These are phyloP conservation scores for Melanomma pulvis-pyrius DNA, from an alignment of 495 filamentous ascomycete species.

Conservation along the genomic window DNA sequence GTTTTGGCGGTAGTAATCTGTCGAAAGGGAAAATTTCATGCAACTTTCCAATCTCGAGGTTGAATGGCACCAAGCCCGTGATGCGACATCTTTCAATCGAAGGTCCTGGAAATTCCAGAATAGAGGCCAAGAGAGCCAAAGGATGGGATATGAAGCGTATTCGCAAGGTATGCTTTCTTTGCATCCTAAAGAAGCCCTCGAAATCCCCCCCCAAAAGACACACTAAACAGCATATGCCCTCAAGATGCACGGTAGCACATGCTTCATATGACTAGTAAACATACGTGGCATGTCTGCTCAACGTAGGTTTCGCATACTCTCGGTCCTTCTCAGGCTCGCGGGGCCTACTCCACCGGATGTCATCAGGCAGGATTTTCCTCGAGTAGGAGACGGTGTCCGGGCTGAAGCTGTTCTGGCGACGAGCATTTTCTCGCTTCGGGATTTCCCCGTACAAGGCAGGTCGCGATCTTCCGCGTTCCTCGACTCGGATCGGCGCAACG, in stretches of 20 bases:
- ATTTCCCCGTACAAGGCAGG: slow-evolving; percentile 27
- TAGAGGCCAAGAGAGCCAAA: neutral
- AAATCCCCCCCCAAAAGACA: neutral
- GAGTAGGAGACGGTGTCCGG: slow-evolving; percentile 23
- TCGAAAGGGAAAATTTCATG: neutral
- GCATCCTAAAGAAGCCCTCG: no score
- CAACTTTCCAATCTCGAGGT: neutral
- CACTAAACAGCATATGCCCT: neutral
- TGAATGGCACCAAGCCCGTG: neutral
- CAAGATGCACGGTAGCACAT: neutral
- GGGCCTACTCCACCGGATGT: slow-evolving; percentile 24
- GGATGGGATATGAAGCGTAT: neutral
- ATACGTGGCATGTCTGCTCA: slow-evolving; percentile 28
- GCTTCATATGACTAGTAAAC: slow-evolving; percentile 27
- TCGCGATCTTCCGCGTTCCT: slow-evolving; percentile 21
- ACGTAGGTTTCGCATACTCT: slow-evolving; percentile 22
- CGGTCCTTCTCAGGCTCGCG: neutral
- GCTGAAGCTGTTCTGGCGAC: slow-evolving; percentile 20
- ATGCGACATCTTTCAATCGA: neutral
- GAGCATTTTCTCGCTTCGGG: slow-evolving; percentile 2
- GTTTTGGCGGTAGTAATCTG: neutral
- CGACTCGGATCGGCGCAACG: slow-evolving; percentile 1
- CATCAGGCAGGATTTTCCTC: slow-evolving; percentile 19
- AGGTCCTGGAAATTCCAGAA: neutral
- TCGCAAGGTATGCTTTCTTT: neutral